Evolutionary conservation across 306 rosid species (phyloP).

Genomic region (Prunus padus): DNA sequence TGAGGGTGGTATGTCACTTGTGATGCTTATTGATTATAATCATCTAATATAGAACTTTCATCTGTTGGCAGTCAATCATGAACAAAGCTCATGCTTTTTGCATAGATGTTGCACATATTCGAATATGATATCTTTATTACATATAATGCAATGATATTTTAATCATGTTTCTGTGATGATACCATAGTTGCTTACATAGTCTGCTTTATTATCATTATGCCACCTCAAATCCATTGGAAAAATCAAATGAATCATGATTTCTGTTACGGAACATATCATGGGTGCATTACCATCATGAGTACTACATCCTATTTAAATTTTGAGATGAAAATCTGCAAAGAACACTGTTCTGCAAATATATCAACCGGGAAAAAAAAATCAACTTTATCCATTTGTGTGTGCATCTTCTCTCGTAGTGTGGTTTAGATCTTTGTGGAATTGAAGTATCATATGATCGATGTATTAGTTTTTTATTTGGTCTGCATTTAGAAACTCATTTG

Average conservation of each 20-base stretch:
- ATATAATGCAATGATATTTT: not conserved
- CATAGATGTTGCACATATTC: not conserved
- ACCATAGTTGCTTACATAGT: not conserved
- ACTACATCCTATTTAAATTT: not conserved
- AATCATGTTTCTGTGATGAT: not conserved
- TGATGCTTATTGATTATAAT: not conserved
- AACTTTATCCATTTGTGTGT: not conserved
- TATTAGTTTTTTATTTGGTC: not conserved
- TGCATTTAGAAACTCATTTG: not conserved
- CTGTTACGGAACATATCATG: not conserved
- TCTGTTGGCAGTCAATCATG: not conserved
- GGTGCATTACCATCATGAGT: not conserved
- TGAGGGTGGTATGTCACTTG: conserved; percentile 52
- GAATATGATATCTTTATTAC: not conserved
- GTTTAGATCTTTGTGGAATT: not conserved
- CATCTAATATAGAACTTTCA: not conserved
- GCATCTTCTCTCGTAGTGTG: not conserved
- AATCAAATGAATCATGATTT: too few species aligned
- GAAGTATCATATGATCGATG: not conserved
- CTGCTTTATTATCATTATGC: not conserved
- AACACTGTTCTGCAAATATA: not conserved
- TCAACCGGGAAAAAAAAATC: not conserved
- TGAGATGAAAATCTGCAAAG: not conserved
- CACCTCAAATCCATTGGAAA: not conserved
- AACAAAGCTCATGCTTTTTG: not conserved